These are phyloP conservation scores for Syzygium aromaticum DNA, from an alignment of 345 rosid genomes.

Conservation along the genomic window DNA sequence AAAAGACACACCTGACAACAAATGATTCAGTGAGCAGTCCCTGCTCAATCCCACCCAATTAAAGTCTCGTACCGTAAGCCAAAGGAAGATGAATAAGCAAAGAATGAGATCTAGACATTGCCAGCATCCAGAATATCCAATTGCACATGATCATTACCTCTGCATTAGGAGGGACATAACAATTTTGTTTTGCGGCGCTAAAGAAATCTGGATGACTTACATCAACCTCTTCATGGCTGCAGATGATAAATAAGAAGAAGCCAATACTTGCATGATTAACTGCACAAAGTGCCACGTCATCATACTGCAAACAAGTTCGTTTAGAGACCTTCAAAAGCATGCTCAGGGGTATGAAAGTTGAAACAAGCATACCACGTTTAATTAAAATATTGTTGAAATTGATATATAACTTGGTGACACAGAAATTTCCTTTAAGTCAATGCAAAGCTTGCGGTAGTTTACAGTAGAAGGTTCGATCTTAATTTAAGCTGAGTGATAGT, in stretches of 20 bases:
- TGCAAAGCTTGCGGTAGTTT: background rate
- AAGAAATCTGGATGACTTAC: slow-evolving; percentile 96
- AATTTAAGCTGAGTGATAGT: background rate
- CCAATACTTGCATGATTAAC: background rate
- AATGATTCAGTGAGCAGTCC: background rate
- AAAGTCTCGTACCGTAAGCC: background rate
- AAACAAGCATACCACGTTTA: background rate
- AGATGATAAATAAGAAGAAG: slow-evolving; percentile 10
- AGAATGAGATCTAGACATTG: background rate
- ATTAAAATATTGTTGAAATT: background rate
- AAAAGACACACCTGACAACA: background rate
- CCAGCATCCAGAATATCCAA: background rate
- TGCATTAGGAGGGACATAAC: slow-evolving; percentile 79
- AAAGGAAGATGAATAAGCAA: background rate
- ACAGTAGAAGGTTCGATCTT: background rate
- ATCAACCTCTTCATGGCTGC: slow-evolving; percentile 89
- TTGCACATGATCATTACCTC: slow-evolving; percentile 37
- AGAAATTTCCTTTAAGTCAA: background rate
- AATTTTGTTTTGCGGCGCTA: slow-evolving; percentile 78
- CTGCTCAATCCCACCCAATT: background rate
- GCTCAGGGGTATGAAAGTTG: background rate
- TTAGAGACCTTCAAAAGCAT: background rate
- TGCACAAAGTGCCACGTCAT: background rate
- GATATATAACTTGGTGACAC: background rate
- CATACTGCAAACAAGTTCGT: background rate